Base-by-base conservation (phyloP, 78 protist genomes). In the Cavenderia fasciculata region DNA sequence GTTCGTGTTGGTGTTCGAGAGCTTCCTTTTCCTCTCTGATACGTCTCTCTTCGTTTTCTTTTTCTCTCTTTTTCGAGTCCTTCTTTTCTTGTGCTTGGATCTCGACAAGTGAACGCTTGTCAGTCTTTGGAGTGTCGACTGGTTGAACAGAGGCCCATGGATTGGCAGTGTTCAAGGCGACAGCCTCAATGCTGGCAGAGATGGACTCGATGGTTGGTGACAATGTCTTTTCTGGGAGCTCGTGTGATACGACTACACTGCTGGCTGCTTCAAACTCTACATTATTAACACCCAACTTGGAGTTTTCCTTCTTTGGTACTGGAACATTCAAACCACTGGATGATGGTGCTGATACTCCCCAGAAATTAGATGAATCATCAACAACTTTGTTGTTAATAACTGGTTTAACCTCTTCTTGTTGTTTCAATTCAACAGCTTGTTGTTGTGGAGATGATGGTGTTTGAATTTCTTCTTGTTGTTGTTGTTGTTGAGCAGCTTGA, bases 31-130 rank as follows among this genome's bases (percentile, higher is more conserved):
- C 74, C n/a, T 82, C 78, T 16, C 38, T 56, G 36, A 51, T 3
- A 36, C 38, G 16, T 11, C 11, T 21, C 38, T 82, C 73, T 1
- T 74, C 90, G 7, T 62, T 68, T 33, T 82, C 78, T 52, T 54
- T 56, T n/a, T 68, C 90, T 23, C 62, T 68, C 46, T 38, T 82
- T 44, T 82, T 82, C 68, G 65, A 78, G 21, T 69, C 78, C 73
- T 72, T 82, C 5, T 18, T 4, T 43, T 82, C 90, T 36, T 82
- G 79, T 29, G 41, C 52, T 68, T 82, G 90, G 29, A 82, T 82
- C 63, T 82, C 90, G 6, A 59, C 43, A 4, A 82, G 36, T 5
- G 79, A 68, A 57, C 61, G 65, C 69, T 43, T 57, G 34, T 82
- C 59, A 16, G 59, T 6, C 47, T 47, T 47, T 72, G 78, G 78